Conservation (phyloP, 805 yeast species). For the Huiozyma sinensis region DNA sequence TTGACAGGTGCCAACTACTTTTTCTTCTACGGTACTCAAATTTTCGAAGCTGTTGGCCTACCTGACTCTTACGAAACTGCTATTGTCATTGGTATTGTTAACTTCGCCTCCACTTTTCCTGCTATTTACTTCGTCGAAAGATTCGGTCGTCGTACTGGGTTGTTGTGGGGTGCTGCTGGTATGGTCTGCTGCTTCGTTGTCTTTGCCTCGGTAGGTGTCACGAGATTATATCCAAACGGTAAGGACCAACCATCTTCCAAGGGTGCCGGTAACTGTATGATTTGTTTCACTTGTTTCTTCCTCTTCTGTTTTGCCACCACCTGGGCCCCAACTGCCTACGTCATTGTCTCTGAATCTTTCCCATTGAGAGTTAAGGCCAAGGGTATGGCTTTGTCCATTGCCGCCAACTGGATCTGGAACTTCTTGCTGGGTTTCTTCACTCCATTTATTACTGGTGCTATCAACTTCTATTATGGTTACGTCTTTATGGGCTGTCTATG, state of each 20-base stretch:
- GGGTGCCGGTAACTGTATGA: constrained; percentile 60
- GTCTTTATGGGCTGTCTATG: constrained; percentile 20
- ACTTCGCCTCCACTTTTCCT: constrained; percentile 46
- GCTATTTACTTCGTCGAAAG: constrained; percentile 43
- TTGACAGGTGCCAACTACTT: constrained; percentile 51
- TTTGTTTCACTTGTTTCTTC: constrained; percentile 57
- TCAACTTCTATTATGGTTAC: constrained; percentile 63
- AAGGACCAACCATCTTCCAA: constrained; percentile 35
- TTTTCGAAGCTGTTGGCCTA: constrained; percentile 53
- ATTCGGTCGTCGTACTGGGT: constrained; percentile 42
- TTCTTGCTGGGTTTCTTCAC: constrained; percentile 56
- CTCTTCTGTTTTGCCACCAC: constrained; percentile 64
- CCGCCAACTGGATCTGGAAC: constrained; percentile 55
- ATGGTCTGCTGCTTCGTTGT: constrained; percentile 37
- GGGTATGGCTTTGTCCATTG: constrained; percentile 46
- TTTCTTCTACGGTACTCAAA: constrained; percentile 56
- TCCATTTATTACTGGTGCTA: constrained; percentile 53
- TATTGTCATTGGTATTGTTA: constrained; percentile 48
- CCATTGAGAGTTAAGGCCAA: constrained; percentile 59
- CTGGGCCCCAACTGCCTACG: constrained; percentile 63
- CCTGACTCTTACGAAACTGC: constrained; percentile 50
- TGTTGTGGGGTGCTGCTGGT: constrained; percentile 40
- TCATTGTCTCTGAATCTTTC: constrained; percentile 56
- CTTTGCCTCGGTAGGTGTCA: constrained; percentile 54
- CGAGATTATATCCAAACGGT: constrained; percentile 28